Base-by-base conservation (phyloP, 495 filamentous ascomycete species). In the Lepraria neglecta region DNA sequence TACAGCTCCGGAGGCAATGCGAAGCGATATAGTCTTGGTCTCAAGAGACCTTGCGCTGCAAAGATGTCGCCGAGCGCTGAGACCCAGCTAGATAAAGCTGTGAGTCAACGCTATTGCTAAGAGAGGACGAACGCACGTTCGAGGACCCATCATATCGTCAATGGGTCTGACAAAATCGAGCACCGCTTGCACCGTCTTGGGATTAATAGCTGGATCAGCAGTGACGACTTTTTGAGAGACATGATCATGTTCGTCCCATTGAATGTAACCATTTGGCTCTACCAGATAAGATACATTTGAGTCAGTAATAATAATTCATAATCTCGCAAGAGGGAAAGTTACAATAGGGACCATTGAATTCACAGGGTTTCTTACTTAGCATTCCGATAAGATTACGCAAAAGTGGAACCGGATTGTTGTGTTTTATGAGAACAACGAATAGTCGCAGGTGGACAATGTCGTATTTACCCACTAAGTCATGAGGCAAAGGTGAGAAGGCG, bases 381-480 rank as follows among this genome's bases (percentile, higher is more conserved):
- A 71, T 54, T 24, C 59, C 57, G 1, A 62, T 61, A 35, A 69
- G 52, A 6, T 56, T 55, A 14, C 67, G 59, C 46, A 74, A 27
- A n/a, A 65, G n/a, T 4, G 40, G 43, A 17, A 46, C 30, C 43
- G 69, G 63, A 31, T 68, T 61, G 33, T 70, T 67, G 42, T 64
- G 56, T 50, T 47, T 67, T 1, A 71, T 66, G 58, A 67, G 68
- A 64, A 35, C 67, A 61, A 64, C 61, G 40, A 73, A 73, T 40
- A 72, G 61, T 10, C 75, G 69, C 6, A 75, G 30, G 62, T 76
- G 70, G 0, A 78, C 71, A 33, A 76, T 69, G 65, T 76, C 73
- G 61, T 74, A 78, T 42, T 62, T 57, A 0, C 67, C 70, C 4
- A 35, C 12, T 1, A 76, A 61, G 9, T 70, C 67, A 4, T 53